A percentile compares a stretch with the other conserved stretches of the same genome.
Evolutionary conservation across 208 protist species (phyloP).

Genomic region (Herpetomonas tarakana): DNA sequence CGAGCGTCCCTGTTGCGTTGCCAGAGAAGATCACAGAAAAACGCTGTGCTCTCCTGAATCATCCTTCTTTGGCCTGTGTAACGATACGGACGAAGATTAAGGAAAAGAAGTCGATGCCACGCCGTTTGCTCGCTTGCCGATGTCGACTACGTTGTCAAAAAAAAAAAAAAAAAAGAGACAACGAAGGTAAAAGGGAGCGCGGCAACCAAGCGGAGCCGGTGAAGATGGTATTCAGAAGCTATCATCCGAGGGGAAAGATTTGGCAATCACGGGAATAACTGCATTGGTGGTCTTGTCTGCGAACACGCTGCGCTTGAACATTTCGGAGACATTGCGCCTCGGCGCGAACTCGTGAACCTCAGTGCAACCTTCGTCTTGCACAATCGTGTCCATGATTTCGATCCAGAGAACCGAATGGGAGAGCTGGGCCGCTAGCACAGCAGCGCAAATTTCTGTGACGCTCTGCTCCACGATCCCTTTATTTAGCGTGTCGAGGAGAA

Average conservation of each 20-base stretch:
- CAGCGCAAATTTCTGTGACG: constrained; percentile 68
- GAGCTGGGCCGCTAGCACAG: constrained; percentile 72
- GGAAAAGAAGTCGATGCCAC: no score
- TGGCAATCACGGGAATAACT: neutral
- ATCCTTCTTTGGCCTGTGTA: no score
- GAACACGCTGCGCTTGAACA: constrained; percentile 68
- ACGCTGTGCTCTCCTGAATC: no score
- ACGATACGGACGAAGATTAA: no score
- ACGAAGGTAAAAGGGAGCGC: no score
- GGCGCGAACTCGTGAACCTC: constrained; percentile 68
- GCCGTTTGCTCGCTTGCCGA: no score
- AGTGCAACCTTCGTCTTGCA: constrained; percentile 28
- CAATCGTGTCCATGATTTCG: constrained; percentile 68
- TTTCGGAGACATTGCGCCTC: constrained; percentile 53
- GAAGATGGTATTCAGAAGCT: constrained; percentile 11
- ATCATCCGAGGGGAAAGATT: constrained; percentile 27
- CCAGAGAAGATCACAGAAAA: no score
- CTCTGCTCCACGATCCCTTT: constrained; percentile 29
- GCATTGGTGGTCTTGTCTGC: neutral
- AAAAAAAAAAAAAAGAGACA: no score
- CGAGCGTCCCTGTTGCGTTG: no score
- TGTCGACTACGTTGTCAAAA: no score
- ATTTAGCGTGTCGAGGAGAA: constrained; percentile 44
- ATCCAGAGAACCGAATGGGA: constrained; percentile 84
- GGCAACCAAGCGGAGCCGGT: no score